Evolutionary conservation across 2,329 filamentous ascomycete species (phyloP).

Genomic region (Epichloe sylvatica): DNA sequence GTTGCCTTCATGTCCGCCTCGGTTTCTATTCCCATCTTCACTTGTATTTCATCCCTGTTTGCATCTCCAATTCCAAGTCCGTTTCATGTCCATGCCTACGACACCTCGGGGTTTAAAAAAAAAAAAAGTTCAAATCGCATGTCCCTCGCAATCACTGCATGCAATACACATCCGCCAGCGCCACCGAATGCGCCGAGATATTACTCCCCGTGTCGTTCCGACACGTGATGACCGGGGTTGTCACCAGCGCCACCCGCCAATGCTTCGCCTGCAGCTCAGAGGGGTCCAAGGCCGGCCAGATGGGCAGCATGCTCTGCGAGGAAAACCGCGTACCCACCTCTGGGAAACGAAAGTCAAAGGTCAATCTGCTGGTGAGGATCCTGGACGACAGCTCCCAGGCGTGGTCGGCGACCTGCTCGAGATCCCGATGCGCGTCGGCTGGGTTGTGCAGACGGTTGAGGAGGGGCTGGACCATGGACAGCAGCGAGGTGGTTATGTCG

Average conservation of each 20-base stretch:
- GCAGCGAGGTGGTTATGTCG: constrained; percentile 28
- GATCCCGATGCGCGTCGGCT: constrained; percentile 26
- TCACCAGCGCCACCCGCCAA: constrained; percentile 37
- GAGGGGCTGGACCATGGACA: constrained; percentile 25
- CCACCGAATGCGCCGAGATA: constrained; percentile 30
- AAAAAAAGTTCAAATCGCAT: not conserved
- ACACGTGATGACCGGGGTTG: constrained; percentile 40
- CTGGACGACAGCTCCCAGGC: constrained; percentile 33
- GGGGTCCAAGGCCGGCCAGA: constrained; percentile 28
- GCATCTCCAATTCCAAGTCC: too few relatives aligned
- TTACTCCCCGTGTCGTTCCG: constrained; percentile 35
- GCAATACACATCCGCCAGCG: constrained; percentile 33
- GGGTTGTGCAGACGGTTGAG: constrained; percentile 22
- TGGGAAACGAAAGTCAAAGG: constrained; percentile 35
- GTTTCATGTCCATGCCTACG: too few relatives aligned
- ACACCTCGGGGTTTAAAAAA: not conserved
- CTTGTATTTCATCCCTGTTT: not conserved
- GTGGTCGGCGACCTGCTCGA: constrained; percentile 25
- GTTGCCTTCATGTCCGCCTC: not conserved
- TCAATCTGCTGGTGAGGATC: constrained; percentile 30
- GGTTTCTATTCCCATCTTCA: not conserved
- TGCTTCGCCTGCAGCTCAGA: constrained; percentile 34
- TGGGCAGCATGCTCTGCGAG: constrained; percentile 31
- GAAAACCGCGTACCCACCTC: constrained; percentile 36
- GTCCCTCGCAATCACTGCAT: constrained; percentile 24